Base-by-base conservation (phyloP, 306 rosid species). In the Castanea mollissima region DNA sequence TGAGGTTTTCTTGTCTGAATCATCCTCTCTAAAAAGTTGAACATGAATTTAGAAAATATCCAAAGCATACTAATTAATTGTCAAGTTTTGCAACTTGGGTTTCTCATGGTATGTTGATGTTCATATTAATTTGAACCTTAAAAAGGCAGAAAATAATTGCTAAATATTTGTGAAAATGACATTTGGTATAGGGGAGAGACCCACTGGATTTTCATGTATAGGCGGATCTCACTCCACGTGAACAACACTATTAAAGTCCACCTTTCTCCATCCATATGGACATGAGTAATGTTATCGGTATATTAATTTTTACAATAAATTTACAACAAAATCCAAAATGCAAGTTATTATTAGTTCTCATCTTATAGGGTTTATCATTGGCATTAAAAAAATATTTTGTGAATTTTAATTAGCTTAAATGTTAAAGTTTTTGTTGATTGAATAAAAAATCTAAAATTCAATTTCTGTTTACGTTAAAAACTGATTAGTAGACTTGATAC, bases 361-460 rank as follows among this genome's bases (percentile, higher is more conserved):
- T 8, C 8, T 2, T 41, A 8, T 2, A 8, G 12, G 3, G 1
- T 41, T 0, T 8, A 41, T 41, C 3, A 41, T 3, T 8, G 8
- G 0, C 0, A 8, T 41, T 35, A 34, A 6, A 6, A 6, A 6
- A 6, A 6, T 6, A 6, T 6, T 38, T 38, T 8, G 8, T 8
- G 1, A 2, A 2, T 8, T 7, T 10, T 5, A 41, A 0, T 41
- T 41, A 41, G 0, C 0, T 41, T 0, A 41, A 8, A 0, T 41
- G 0, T 0, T 2, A 41, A 41, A 41, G 0, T 0, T 0, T 0
- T 0, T 41, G 0, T 7, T 41, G 0, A 0, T 41, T 41, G 1
- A 41, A 41, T 41, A 41, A 8, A 0, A 41, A 0, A 2, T 41
- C 0, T 41, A 0, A 41, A 0, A 0, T 41, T 41, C 3, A 41